These are phyloP conservation scores for Syzygium grande DNA, from an alignment of 345 rosid genomes.

Conservation along the genomic window DNA sequence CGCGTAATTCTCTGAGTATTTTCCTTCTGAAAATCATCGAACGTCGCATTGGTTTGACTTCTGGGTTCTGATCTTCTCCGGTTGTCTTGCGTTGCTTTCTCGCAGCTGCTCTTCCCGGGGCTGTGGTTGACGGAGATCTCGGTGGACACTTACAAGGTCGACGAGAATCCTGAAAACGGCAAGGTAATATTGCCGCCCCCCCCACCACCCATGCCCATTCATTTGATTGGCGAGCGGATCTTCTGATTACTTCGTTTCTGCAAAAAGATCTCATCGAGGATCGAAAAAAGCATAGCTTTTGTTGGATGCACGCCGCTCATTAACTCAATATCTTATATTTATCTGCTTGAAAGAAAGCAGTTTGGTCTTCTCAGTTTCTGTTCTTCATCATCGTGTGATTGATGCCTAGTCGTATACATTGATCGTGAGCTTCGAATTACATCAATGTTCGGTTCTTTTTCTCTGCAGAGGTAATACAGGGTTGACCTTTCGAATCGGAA, in stretches of 20 bases:
- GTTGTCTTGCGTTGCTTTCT: background rate
- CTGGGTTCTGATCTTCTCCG: background rate
- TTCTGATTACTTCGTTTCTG: background rate
- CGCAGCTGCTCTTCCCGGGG: conserved; percentile 55
- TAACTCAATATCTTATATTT: too few relatives aligned
- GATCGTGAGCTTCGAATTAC: background rate
- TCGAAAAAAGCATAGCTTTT: background rate
- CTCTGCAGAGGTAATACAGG: background rate
- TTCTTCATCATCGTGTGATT: background rate
- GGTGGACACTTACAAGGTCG: conserved; percentile 41
- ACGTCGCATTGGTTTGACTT: background rate
- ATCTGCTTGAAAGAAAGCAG: too few relatives aligned
- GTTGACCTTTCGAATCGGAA: background rate
- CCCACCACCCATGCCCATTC: background rate
- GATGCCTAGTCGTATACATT: background rate
- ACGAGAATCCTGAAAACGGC: conserved; percentile 42
- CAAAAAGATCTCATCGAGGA: background rate
- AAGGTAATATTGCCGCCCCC: conserved; percentile 6
- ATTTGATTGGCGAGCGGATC: background rate
- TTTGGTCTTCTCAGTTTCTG: background rate
- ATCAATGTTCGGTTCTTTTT: background rate
- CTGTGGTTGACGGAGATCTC: conserved; percentile 55
- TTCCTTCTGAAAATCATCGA: background rate
- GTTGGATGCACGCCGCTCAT: background rate
- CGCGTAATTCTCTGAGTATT: background rate